phyloP scores from a whole-genome alignment of 192 early-diverging fungal species.

The Podila epigama region DNA sequence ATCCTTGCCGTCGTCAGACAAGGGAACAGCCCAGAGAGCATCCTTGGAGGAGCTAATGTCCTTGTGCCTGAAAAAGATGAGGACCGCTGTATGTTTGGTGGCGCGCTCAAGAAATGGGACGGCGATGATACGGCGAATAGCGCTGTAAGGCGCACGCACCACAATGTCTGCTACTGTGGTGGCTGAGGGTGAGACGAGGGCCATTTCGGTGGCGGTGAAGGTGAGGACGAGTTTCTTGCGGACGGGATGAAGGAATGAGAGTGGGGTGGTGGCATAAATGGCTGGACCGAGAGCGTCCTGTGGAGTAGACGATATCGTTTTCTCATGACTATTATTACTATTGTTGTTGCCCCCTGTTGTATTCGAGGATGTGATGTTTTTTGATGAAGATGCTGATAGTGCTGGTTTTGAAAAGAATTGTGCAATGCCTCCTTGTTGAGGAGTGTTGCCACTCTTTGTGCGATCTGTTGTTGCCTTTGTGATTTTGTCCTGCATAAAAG shows the following conservation, averaged over 20 bases:
- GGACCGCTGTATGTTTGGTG: conserved; percentile 28
- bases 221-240: conserved; percentile 39
- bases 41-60: conserved; percentile 16
- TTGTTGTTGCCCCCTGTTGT: neutral
- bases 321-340: neutral
- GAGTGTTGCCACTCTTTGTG: no score
- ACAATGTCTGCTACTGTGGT: conserved; percentile 5
- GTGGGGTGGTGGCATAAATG: conserved; percentile 19
- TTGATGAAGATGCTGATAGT: neutral
- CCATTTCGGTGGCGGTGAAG: conserved; percentile 12
- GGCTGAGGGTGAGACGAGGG: conserved; percentile 16
- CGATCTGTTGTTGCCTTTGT: neutral
- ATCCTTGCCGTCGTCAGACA: conserved; percentile 40
- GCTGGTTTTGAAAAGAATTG: conserved; percentile 14
- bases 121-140: conserved; percentile 16
- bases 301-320: neutral
- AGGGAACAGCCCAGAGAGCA: conserved; percentile 34
- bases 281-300: conserved; percentile 14
- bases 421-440: conserved; percentile 10
- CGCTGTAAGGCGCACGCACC: conserved; percentile 15
- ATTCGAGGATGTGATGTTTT: neutral
- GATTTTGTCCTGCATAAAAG: conserved; percentile 10
- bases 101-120: conserved; percentile 41
- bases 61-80: conserved; percentile 31
- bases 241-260: conserved; percentile 35